Evolutionary conservation across 768 basidiomycete species (phyloP).

Genomic region (Suillus sp.): DNA sequence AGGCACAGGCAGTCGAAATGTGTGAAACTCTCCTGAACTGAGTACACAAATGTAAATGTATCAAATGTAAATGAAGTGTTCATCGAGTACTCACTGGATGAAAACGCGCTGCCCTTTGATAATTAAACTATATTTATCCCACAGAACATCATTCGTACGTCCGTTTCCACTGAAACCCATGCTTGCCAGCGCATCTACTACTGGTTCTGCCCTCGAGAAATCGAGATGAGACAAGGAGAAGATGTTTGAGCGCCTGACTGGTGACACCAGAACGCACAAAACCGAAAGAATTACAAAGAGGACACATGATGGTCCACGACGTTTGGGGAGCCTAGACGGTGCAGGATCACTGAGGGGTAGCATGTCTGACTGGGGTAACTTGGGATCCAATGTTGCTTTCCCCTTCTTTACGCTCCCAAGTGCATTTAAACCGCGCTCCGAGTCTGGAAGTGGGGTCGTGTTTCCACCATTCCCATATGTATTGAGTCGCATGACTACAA

Average conservation of each 20-base stretch:
- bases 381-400: conserved; percentile 2
- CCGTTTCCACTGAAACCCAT: conserved; percentile 30
- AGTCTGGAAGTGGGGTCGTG: not conserved
- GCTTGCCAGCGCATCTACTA: not conserved
- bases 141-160: conserved; percentile 43
- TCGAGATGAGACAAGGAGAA: conserved; percentile 5
- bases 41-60: not conserved
- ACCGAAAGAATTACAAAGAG: conserved; percentile 20
- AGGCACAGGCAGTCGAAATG: conserved; percentile 25
- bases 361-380: conserved; percentile 1
- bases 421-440: conserved; percentile 6
- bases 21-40: conserved; percentile 51
- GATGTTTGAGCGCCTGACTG: conserved; percentile 11
- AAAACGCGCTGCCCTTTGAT: conserved; percentile 72
- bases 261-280: conserved; percentile 22
- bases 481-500: not conserved
- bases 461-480: conserved; percentile 6
- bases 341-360: conserved; percentile 8
- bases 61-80: not conserved
- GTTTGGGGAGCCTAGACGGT: conserved; percentile 7
- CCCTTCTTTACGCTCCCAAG: conserved; percentile 5
- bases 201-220: conserved; percentile 10
- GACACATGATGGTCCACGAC: conserved; percentile 16
- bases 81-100: conserved; percentile 54
- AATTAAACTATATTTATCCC: conserved; percentile 75